Conservation (phyloP, 345 rosid species). For the Murraya paniculata region DNA sequence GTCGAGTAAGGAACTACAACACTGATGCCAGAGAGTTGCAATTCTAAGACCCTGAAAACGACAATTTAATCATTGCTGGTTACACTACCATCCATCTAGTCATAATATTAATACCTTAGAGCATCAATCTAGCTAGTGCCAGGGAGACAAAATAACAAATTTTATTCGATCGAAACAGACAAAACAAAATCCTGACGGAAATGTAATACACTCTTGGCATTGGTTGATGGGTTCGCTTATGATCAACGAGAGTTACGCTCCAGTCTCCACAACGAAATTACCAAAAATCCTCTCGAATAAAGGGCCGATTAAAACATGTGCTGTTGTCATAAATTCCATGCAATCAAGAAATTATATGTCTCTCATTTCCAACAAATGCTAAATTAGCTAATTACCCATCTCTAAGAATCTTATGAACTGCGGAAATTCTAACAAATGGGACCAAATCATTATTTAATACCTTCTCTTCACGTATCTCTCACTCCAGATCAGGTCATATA, state of each 20-base stretch:
- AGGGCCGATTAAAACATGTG: background rate
- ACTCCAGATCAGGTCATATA: slow-evolving; percentile 13
- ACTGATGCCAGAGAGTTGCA: background rate
- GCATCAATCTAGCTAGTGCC: background rate
- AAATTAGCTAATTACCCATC: background rate
- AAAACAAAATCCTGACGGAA: background rate
- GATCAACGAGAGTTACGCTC: background rate
- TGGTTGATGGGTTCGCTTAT: background rate
- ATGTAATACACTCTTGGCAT: background rate
- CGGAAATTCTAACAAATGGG: background rate
- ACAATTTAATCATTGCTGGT: background rate
- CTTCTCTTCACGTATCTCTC: background rate
- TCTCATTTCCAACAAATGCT: background rate
- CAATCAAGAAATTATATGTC: background rate
- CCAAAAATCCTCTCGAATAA: background rate
- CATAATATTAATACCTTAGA: background rate
- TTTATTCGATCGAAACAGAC: background rate
- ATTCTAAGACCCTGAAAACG: background rate
- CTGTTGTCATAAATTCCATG: background rate
- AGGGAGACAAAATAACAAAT: background rate
- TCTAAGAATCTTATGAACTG: background rate
- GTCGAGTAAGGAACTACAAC: slow-evolving; percentile 2
- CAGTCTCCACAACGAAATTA: background rate
- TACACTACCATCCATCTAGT: background rate
- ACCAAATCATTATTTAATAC: slow-evolving; percentile 4